A percentile compares a stretch with the other conserved stretches of the same genome.
Conservation (phyloP, 2,329 filamentous ascomycete species). For the Aspergillus hortae region DNA sequence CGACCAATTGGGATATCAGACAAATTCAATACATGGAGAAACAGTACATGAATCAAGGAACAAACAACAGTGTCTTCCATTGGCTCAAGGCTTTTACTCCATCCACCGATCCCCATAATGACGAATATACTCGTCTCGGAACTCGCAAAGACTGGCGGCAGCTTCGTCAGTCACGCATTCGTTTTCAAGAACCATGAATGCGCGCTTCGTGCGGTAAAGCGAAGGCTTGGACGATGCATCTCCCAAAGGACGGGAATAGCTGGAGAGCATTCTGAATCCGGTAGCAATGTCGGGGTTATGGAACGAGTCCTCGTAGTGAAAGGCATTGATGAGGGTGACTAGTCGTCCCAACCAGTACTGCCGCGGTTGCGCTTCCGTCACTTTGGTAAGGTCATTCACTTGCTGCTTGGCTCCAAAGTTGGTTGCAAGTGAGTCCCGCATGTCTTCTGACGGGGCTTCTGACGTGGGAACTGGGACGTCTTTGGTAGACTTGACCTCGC, state of each 20-base stretch:
- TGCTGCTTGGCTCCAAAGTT: neutral
- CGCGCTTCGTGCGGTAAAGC: conserved; percentile 25
- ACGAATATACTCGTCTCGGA: conserved; percentile 23
- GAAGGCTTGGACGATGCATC: conserved; percentile 9
- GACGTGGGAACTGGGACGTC: no score
- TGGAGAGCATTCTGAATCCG: conserved; percentile 22
- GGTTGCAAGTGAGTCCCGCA: no score
- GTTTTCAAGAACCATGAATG: conserved; percentile 32
- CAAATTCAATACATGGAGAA: no score
- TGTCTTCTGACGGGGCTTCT: no score
- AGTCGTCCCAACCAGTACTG: conserved; percentile 33
- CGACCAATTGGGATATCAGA: no score
- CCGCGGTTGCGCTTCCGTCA: conserved; percentile 20
- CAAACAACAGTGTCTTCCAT: neutral
- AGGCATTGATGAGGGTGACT: conserved; percentile 26
- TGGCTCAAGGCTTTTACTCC: conserved; percentile 1
- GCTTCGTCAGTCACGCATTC: conserved; percentile 35
- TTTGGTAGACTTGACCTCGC: no score
- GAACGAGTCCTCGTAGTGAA: conserved; percentile 32
- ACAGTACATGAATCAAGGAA: neutral
- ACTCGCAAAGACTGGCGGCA: conserved; percentile 28
- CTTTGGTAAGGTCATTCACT: conserved; percentile 12
- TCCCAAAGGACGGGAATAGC: conserved; percentile 14
- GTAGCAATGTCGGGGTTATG: conserved; percentile 24
- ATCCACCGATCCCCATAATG: conserved; percentile 20